phyloP scores from a whole-genome alignment of 768 basidiomycete species.

The Pleurotus citrinopileatus region DNA sequence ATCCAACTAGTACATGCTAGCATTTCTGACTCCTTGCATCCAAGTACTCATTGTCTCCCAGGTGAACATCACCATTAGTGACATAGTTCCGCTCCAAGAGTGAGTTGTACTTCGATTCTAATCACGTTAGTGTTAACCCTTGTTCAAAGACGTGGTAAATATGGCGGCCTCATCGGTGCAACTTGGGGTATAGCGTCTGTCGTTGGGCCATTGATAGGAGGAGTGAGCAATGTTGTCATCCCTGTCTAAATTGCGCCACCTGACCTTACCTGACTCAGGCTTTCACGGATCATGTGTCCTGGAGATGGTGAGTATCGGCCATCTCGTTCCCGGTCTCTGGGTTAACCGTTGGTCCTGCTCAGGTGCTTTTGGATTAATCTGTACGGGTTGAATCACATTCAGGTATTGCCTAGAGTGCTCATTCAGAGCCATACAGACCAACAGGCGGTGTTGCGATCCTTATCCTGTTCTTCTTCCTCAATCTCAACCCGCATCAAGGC shows the following conservation, averaged over 20 bases:
- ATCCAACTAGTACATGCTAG: slow-evolving; percentile 53
- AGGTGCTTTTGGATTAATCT: slow-evolving; percentile 80
- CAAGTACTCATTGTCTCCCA: slow-evolving; percentile 17
- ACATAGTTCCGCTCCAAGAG: slow-evolving; percentile 82
- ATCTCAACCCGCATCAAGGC: slow-evolving; percentile 72
- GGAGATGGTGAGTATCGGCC: slow-evolving; percentile 61
- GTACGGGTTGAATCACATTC: slow-evolving; percentile 38
- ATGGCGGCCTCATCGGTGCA: slow-evolving; percentile 70
- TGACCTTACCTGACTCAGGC: slow-evolving; percentile 32
- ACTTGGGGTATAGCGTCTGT: slow-evolving; percentile 78
- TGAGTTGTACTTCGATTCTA: slow-evolving; percentile 27
- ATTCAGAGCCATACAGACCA: slow-evolving; percentile 42
- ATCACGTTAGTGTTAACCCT: slow-evolving; percentile 3
- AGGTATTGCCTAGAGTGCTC: background rate
- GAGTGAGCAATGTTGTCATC: slow-evolving; percentile 35
- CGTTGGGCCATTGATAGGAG: slow-evolving; percentile 78
- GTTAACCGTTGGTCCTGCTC: slow-evolving; percentile 7
- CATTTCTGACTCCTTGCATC: background rate
- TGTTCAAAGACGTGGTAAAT: slow-evolving; percentile 67
- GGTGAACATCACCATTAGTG: slow-evolving; percentile 75
- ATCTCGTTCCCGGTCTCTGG: background rate
- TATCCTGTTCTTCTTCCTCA: slow-evolving; percentile 70
- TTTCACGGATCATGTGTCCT: slow-evolving; percentile 71
- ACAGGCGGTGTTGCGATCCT: slow-evolving; percentile 65
- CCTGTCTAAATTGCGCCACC: slow-evolving; percentile 6